A percentile compares a stretch with the other conserved stretches of the same genome.
Evolutionary conservation across 208 protist species (phyloP).

Genomic region (Kentomonas sorsogonicus): DNA sequence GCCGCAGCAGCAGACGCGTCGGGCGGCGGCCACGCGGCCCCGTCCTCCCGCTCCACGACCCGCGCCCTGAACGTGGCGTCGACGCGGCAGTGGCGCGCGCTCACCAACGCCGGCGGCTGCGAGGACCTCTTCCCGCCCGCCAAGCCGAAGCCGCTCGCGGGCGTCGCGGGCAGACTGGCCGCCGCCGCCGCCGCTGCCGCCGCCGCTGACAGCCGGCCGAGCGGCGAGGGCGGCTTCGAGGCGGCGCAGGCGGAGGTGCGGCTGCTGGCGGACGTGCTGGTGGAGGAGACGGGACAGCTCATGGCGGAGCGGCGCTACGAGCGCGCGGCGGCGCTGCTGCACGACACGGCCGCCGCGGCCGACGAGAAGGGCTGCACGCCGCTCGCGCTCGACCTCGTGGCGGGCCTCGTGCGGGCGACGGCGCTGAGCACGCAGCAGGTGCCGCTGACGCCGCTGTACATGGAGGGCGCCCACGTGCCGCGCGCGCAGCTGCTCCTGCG

Average conservation of each 20-base stretch:
- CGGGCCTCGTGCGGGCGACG: constrained; percentile 47
- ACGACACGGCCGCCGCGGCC: constrained; percentile 45
- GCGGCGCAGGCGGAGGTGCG: too few relatives aligned
- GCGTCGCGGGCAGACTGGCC: not conserved
- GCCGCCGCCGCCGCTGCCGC: constrained; percentile 2
- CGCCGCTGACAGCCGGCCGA: not conserved
- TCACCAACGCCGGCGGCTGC: constrained; percentile 16
- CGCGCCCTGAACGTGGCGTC: constrained; percentile 61
- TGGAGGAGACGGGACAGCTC: constrained; percentile 60
- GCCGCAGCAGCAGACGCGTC: not conserved
- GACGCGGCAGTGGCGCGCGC: constrained; percentile 51
- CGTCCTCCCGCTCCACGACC: constrained; percentile 37
- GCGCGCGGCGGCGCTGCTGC: constrained; percentile 67
- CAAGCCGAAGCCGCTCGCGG: not conserved
- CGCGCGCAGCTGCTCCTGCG: constrained; percentile 71
- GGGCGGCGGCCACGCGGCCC: not conserved
- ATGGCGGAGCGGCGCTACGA: constrained; percentile 59
- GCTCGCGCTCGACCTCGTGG: constrained; percentile 61
- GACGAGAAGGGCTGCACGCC: constrained; percentile 48
- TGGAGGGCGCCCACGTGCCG: constrained; percentile 76
- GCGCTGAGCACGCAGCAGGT: constrained; percentile 35
- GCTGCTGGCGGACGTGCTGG: constrained; percentile 58
- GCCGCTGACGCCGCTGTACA: constrained; percentile 59
- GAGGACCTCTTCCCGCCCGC: not conserved
- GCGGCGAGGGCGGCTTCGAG: too few relatives aligned